These are phyloP conservation scores for Elaphomyces granulatus DNA, from an alignment of 495 filamentous ascomycete species.

Conservation along the genomic window DNA sequence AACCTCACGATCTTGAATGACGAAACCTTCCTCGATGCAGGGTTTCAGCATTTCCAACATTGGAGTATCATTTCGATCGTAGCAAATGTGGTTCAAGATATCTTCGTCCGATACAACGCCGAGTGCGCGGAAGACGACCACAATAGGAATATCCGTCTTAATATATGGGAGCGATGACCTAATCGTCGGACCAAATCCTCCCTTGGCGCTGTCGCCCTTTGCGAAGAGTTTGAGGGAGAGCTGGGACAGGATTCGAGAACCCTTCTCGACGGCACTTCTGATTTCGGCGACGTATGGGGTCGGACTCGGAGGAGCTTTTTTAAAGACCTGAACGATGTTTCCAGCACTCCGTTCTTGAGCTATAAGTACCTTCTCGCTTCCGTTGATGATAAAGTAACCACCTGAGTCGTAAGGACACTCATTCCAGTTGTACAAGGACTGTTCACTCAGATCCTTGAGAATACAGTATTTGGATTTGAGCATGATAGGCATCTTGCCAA, in stretches of 20 bases:
- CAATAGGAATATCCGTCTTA: conserved; percentile 84
- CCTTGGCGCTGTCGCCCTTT: conserved; percentile 64
- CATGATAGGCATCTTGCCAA: conserved; percentile 96
- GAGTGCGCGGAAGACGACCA: conserved; percentile 85
- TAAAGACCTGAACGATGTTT: conserved; percentile 98
- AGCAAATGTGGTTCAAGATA: conserved; percentile 94
- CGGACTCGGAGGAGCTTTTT: conserved; percentile 75
- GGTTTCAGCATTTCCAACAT: conserved; percentile 97
- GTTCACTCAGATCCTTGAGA: conserved; percentile 63
- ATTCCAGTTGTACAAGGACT: conserved; percentile 69
- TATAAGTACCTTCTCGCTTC: conserved; percentile 97
- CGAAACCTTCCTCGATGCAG: conserved; percentile 89
- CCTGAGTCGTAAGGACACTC: conserved; percentile 98
- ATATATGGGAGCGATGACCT: conserved; percentile 84
- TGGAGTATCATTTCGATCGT: conserved; percentile 83
- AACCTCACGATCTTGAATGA: conserved; percentile 91
- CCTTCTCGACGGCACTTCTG: conserved; percentile 89
- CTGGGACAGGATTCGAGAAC: conserved; percentile 80
- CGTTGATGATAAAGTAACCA: conserved; percentile 98
- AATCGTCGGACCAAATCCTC: conserved; percentile 72
- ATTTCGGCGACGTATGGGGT: conserved; percentile 93
- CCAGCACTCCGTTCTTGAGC: conserved; percentile 94
- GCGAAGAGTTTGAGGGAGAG: conserved; percentile 76
- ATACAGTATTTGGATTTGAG: conserved; percentile 90
- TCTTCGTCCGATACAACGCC: conserved; percentile 97